A percentile compares a stretch with the other conserved stretches of the same genome.
Conservation (phyloP, 2,329 filamentous ascomycete genomes). For the Pseudogymnoascus sp. region DNA sequence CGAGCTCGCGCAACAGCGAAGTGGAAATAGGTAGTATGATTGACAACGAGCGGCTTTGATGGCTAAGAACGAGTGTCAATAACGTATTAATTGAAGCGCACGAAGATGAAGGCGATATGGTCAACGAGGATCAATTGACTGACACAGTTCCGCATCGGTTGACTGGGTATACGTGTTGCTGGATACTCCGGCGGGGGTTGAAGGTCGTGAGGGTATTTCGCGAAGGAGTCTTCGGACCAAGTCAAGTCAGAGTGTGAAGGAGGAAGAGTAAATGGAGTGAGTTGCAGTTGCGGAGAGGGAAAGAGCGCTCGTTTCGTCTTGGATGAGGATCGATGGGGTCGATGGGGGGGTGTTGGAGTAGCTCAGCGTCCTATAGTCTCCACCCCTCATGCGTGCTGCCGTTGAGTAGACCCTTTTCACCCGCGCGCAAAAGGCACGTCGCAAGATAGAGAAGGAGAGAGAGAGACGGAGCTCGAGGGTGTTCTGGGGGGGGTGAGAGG, state of each 20-base stretch:
- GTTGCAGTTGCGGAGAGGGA: neutral
- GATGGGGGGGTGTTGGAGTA: too few species aligned
- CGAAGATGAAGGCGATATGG: neutral
- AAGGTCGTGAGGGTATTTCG: neutral
- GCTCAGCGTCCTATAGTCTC: neutral
- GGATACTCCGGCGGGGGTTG: too few species aligned
- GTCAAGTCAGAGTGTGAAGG: neutral
- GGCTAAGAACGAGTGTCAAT: neutral
- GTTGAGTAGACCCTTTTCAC: neutral
- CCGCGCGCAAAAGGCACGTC: neutral
- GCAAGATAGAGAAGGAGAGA: neutral
- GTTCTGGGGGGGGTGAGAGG: neutral
- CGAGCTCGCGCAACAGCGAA: neutral
- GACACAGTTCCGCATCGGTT: neutral
- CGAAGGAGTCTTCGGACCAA: neutral
- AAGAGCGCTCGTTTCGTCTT: neutral
- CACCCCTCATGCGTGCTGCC: conserved; percentile 1
- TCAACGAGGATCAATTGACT: neutral
- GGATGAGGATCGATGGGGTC: neutral
- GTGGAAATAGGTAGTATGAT: neutral
- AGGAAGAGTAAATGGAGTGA: neutral
- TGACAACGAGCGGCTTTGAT: neutral
- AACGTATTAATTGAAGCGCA: neutral
- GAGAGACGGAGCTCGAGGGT: neutral
- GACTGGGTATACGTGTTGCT: neutral